phyloP scores from a whole-genome alignment of 345 rosid genomes.

The Brassica carinata region DNA sequence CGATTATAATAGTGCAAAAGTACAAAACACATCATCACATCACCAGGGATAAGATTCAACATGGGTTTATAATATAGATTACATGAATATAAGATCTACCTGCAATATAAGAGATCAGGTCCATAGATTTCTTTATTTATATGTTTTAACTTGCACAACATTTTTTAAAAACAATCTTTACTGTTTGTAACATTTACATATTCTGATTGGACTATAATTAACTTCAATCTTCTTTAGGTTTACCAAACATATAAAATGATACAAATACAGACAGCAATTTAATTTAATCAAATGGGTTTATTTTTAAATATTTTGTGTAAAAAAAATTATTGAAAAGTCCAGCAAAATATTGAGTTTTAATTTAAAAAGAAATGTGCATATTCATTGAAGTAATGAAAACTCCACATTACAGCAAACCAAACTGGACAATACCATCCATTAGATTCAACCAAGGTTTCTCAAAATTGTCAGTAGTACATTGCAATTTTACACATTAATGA shows the following conservation, averaged over 20 bases:
- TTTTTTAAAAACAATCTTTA: background rate
- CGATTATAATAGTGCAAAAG: background rate
- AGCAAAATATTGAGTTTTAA: background rate
- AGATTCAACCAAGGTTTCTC: conserved; percentile 19
- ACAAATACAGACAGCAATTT: background rate
- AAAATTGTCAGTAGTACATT: conserved; percentile 9
- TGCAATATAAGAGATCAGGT: background rate
- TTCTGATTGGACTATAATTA: background rate
- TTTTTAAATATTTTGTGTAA: background rate
- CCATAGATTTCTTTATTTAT: background rate
- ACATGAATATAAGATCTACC: background rate
- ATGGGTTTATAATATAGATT: conserved; percentile 6
- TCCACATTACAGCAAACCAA: background rate
- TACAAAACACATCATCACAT: conserved; percentile 2
- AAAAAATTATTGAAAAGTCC: background rate
- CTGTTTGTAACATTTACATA: background rate
- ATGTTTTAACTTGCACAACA: background rate
- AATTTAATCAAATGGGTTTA: background rate
- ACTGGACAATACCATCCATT: background rate
- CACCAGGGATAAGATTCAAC: conserved; percentile 28
- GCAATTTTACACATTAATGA: conserved; percentile 10
- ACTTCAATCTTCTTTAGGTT: background rate
- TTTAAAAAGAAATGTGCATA: background rate
- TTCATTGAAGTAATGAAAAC: background rate
- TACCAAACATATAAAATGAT: conserved; percentile 12